A percentile compares a stretch with the other conserved stretches of the same genome.
These are phyloP conservation scores for Plasmodium reichenowi DNA, from an alignment of 169 alveolate species.

Conservation along the genomic window DNA sequence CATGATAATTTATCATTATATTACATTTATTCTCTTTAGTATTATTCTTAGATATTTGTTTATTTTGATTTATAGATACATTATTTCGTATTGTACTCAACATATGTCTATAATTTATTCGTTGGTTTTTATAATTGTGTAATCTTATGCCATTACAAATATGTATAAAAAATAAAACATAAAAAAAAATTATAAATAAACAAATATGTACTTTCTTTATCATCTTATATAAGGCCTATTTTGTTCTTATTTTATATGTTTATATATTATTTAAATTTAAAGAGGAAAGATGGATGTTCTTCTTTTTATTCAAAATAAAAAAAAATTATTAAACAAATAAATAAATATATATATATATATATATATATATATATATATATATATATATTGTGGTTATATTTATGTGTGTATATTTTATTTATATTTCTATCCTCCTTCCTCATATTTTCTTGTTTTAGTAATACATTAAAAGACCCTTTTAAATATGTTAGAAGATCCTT, in stretches of 20 bases:
- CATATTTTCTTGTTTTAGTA: too few relatives aligned
- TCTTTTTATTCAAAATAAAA: background rate
- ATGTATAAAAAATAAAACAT: background rate
- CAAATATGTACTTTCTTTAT: background rate
- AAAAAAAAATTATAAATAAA: background rate
- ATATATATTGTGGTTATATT: too few relatives aligned
- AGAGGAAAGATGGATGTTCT: background rate
- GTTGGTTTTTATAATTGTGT: background rate
- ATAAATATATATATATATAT: too few relatives aligned
- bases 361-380: too few relatives aligned
- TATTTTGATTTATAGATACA: background rate
- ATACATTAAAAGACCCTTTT: too few relatives aligned
- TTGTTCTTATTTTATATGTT: too few relatives aligned
- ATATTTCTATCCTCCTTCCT: too few relatives aligned
- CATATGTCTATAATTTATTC: background rate
- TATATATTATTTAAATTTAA: background rate
- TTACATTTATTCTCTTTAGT: conserved; percentile 4
- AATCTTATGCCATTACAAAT: background rate
- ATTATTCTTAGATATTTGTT: background rate
- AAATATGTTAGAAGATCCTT: too few relatives aligned
- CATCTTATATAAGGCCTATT: background rate
- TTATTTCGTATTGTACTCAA: background rate
- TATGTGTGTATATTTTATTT: too few relatives aligned
- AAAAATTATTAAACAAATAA: too few relatives aligned
- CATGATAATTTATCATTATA: conserved; percentile 36